A percentile compares a stretch with the other conserved stretches of the same genome.
These are phyloP conservation scores for Cryptosporidium parvum DNA, from an alignment of 169 alveolate genomes.

Conservation along the genomic window DNA sequence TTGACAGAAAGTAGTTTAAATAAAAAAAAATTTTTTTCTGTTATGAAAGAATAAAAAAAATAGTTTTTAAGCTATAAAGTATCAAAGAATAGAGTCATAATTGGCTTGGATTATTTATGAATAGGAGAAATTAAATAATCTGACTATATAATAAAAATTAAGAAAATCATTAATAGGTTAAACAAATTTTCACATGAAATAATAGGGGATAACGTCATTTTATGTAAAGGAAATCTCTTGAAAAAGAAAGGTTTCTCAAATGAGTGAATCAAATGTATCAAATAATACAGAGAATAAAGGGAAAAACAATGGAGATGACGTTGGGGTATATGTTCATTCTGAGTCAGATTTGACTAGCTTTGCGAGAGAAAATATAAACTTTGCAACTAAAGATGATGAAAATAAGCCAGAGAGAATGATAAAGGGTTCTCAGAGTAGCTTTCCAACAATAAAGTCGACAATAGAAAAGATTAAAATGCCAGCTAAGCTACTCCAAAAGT, in stretches of 20 bases:
- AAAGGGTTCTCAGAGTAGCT: not conserved
- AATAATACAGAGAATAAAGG: constrained; percentile 15
- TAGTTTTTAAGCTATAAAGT: not conserved
- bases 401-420: not conserved
- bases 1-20: not conserved
- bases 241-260: constrained; percentile 5
- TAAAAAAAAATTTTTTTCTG: not conserved
- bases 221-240: not conserved
- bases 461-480: constrained; percentile 42
- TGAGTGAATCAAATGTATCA: constrained; percentile 56
- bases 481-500: constrained; percentile 12
- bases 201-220: not conserved
- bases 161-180: constrained; percentile 12
- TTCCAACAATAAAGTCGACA: constrained; percentile 14
- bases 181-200: constrained; percentile 10
- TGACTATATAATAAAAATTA: not conserved
- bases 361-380: constrained; percentile 22
- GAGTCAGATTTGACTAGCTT: constrained; percentile 43
- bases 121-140: not conserved
- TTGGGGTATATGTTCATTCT: constrained; percentile 24
- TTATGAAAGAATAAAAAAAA: constrained; percentile 7
- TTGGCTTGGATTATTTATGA: not conserved
- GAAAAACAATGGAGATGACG: not conserved
- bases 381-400: not conserved
- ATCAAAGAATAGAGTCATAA: not conserved